Conservation (phyloP, 768 basidiomycete genomes). For the Lactifluus pinguis region DNA sequence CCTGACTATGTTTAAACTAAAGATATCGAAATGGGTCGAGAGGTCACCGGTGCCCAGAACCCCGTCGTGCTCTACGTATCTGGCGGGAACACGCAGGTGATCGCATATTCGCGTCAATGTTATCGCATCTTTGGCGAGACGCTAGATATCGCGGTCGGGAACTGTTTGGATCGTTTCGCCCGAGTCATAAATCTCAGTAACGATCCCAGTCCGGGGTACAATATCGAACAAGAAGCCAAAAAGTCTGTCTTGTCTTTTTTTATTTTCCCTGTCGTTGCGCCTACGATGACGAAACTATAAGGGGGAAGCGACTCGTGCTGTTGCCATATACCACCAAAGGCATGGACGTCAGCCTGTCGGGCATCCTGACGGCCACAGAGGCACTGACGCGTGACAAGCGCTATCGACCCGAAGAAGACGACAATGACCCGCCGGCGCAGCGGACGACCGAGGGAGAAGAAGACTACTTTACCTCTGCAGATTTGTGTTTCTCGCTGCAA, state of each 20-base stretch:
- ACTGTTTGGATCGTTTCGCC: constrained; percentile 96
- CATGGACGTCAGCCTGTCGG: constrained; percentile 97
- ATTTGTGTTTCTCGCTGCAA: constrained; percentile 93
- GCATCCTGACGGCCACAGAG: constrained; percentile 82
- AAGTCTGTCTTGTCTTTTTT: constrained; percentile 38
- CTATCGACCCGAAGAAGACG: constrained; percentile 45
- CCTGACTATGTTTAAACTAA: background rate
- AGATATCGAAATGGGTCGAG: constrained; percentile 99
- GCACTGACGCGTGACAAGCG: constrained; percentile 80
- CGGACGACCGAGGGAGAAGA: constrained; percentile 32
- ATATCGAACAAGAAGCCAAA: constrained; percentile 94
- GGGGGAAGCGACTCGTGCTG: constrained; percentile 73
- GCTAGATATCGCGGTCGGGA: constrained; percentile 98
- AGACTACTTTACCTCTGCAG: constrained; percentile 86
- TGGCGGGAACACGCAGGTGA: constrained; percentile 98
- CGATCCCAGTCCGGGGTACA: constrained; percentile 93
- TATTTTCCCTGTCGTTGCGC: background rate
- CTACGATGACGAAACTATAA: constrained; percentile 23
- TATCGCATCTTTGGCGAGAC: constrained; percentile 99
- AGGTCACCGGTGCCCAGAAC: constrained; percentile 89
- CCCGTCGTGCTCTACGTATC: constrained; percentile 98
- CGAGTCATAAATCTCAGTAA: constrained; percentile 90
- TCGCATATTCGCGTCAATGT: constrained; percentile 94
- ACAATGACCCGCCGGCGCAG: constrained; percentile 1
- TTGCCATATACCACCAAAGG: constrained; percentile 97